Conservation (phyloP, 2,329 filamentous ascomycete genomes). For the Botryosphaeria dothidea region DNA sequence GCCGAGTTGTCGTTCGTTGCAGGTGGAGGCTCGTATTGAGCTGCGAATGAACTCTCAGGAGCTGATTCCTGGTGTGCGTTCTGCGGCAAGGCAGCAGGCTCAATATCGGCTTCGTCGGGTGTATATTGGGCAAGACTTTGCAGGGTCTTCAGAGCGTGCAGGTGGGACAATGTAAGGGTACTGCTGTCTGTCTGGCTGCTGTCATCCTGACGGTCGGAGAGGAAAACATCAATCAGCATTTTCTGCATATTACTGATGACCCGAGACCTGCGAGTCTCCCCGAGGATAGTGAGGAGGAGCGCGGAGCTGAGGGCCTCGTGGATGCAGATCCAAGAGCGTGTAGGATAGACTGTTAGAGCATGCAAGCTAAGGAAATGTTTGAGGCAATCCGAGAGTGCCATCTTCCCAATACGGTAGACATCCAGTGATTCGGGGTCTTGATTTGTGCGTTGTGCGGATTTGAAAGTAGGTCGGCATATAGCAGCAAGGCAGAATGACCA, state of each 20-base stretch:
- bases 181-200: not conserved
- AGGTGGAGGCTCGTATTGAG: not conserved
- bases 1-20: not conserved
- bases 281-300: slow-evolving; percentile 5
- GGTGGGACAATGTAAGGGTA: not conserved
- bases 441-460: not conserved
- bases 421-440: not conserved
- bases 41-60: not conserved
- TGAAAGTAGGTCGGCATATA: slow-evolving; percentile 11
- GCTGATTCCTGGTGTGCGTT: not conserved
- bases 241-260: not conserved
- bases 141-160: not conserved
- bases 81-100: not conserved
- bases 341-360: not conserved
- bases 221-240: not conserved
- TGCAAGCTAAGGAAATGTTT: not conserved
- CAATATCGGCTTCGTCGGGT: not conserved
- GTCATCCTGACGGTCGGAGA: not conserved
- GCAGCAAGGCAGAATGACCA: not conserved
- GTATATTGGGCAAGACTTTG: not conserved
- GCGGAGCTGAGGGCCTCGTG: slow-evolving; percentile 14
- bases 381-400: not conserved
- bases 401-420: not conserved
- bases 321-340: slow-evolving; percentile 2
- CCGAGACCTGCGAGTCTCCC: not conserved